Base-by-base conservation (phyloP, 129 eudicot genomes). In the Scalesia atractyloides region DNA sequence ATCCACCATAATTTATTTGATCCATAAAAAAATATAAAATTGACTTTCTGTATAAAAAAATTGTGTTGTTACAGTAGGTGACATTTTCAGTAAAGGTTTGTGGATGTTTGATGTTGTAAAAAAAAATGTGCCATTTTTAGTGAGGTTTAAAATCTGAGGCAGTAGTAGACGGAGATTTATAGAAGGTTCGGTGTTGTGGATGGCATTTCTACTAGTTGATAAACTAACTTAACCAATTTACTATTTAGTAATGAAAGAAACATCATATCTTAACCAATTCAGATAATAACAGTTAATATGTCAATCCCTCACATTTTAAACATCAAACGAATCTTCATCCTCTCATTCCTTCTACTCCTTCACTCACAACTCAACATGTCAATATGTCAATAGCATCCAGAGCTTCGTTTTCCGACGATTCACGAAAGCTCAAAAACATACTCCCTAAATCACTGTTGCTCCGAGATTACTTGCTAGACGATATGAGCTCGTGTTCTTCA, bases 401-500 rank as follows among this genome's bases (percentile, higher is more conserved):
- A 26, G 19, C 82, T 63, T 78, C 82, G 8, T 64, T 63, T 64
- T 62, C 82, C 4, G 50, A 71, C 30, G 95, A 83, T 68, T 76
- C 88, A 0, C 82, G 74, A 65, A 52, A 72, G 61, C 72, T 56
- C 54, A 70, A 68, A 24, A 82, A 75, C 64, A 20, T 83, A 63
- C 11, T 78, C 13, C 82, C 73, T 0, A 81, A 80, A 68, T 76
- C 91, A 2, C 60, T 66, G 34, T 7, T 85, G 80, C 89, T 93
- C 11, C 86, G 85, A 34, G 98, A 93, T 60, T 82, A 75, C 39
- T 69, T 93, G 9, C 65, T 83, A 68, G 97, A 93, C 20, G 98
- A 93, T 43, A 34, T 90, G 60, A 86, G 91, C 72, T 93, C 98
- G 7, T 89, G 96, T 69, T 93, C 98, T 17, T 90, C 98, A 51